Evolutionary conservation across 768 basidiomycete species (phyloP).

Genomic region (Amanita fuliginea): DNA sequence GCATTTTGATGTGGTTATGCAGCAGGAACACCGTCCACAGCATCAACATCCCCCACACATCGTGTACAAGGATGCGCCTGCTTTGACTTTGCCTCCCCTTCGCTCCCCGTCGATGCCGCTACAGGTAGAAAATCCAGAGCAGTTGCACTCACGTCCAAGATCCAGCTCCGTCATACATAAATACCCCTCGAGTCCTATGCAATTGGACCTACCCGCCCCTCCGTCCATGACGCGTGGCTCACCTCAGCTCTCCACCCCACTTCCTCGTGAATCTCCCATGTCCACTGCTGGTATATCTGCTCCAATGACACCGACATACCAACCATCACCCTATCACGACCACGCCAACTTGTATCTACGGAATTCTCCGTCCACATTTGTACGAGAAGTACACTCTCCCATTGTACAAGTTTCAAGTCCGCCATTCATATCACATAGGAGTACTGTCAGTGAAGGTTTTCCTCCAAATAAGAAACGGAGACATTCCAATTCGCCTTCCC

Average conservation of each 20-base stretch:
- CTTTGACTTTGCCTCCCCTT: not conserved
- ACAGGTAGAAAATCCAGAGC: slow-evolving; percentile 4
- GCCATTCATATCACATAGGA: not conserved
- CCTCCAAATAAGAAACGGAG: slow-evolving; percentile 5
- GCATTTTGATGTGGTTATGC: slow-evolving; percentile 5
- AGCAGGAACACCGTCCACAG: not conserved
- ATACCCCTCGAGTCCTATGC: slow-evolving; percentile 5
- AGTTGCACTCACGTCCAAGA: slow-evolving; percentile 1
- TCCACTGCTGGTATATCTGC: not conserved
- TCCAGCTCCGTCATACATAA: slow-evolving; percentile 2
- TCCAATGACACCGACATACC: not conserved
- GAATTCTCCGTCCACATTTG: not conserved
- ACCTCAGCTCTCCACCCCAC: not conserved
- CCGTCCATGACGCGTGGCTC: slow-evolving; percentile 2
- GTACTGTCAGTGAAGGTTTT: not conserved
- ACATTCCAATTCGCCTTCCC: slow-evolving; percentile 4
- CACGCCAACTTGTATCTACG: not conserved
- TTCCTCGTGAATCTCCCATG: not conserved
- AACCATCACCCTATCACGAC: not conserved
- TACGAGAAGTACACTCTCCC: slow-evolving; percentile 3
- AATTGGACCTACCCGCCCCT: not conserved
- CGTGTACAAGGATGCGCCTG: not conserved
- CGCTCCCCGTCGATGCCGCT: slow-evolving; percentile 5
- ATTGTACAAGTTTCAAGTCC: not conserved
- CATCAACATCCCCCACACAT: not conserved